Conservation (phyloP, 371 early-diverging fungal genomes). For the Haplosporangium sp. region DNA sequence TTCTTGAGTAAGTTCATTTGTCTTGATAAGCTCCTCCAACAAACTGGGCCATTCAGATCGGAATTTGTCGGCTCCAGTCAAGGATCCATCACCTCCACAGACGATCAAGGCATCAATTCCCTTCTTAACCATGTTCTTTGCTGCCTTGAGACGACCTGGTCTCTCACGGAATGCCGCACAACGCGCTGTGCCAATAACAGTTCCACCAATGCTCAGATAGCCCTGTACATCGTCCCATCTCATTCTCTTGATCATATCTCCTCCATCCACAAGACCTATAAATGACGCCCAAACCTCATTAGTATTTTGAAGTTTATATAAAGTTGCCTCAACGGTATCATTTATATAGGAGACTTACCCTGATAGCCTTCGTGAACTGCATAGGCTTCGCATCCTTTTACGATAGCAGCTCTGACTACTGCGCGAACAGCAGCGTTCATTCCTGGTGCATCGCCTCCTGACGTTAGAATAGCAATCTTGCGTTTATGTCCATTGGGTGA, state of each 20-base stretch:
- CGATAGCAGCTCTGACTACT: conserved; percentile 92
- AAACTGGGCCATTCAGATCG: conserved; percentile 93
- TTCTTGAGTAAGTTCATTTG: conserved; percentile 63
- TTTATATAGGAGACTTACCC: conserved; percentile 61
- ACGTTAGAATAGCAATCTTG: conserved; percentile 93
- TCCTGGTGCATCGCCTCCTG: conserved; percentile 99
- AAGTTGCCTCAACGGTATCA: neutral
- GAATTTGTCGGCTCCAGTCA: conserved; percentile 97
- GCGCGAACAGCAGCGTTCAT: conserved; percentile 99
- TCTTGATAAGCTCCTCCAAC: conserved; percentile 78
- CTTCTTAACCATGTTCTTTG: conserved; percentile 86
- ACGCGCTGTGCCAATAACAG: conserved; percentile 97
- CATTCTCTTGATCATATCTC: conserved; percentile 87
- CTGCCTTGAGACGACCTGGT: conserved; percentile 92
- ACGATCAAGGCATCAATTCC: conserved; percentile 97
- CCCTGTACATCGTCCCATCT: conserved; percentile 94
- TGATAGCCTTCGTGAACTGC: conserved; percentile 98
- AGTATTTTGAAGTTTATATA: neutral
- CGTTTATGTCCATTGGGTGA: conserved; percentile 11
- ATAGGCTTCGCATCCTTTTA: conserved; percentile 88
- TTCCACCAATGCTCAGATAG: conserved; percentile 91
- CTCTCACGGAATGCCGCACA: conserved; percentile 88
- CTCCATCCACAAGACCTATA: conserved; percentile 93
- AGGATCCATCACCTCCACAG: conserved; percentile 99
- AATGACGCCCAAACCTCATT: neutral